Evolutionary conservation across 2,329 filamentous ascomycete genomes (phyloP).

Genomic region (Phyllosticta citrichinensis): DNA sequence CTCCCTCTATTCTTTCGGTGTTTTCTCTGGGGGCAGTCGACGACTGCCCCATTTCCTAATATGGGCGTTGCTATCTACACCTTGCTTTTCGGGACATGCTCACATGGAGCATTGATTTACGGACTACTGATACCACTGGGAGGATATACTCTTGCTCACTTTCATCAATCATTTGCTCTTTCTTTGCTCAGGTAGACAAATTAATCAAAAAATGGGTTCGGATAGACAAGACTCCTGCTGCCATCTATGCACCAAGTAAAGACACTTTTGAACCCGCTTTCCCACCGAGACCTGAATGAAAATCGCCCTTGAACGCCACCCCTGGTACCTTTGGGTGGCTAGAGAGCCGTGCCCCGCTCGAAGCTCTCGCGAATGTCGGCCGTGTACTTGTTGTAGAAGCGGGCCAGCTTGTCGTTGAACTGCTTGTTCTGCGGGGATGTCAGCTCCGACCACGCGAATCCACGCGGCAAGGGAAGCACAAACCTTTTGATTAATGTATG

Average conservation of each 20-base stretch:
- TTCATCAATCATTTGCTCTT: background rate
- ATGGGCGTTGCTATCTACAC: too few species aligned
- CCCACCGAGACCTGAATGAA: background rate
- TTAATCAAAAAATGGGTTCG: background rate
- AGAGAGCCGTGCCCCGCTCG: conserved; percentile 94
- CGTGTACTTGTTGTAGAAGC: conserved; percentile 99
- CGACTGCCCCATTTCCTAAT: too few species aligned
- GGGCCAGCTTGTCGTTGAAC: conserved; percentile 92
- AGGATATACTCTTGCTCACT: background rate
- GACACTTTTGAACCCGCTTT: background rate
- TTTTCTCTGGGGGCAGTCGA: too few species aligned
- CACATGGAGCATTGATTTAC: background rate
- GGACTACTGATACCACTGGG: background rate
- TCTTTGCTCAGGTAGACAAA: background rate
- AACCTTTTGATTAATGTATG: conserved; percentile 95
- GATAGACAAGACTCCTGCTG: background rate
- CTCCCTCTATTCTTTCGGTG: too few species aligned
- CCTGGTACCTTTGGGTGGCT: background rate
- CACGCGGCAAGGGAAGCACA: background rate
- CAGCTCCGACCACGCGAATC: background rate
- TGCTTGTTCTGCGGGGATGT: conserved; percentile 66
- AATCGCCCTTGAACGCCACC: background rate
- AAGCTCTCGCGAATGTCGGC: conserved; percentile 95
- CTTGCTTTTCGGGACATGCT: background rate
- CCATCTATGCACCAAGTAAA: background rate